Percentiles rank a stretch among this genome's conserved stretches.
phyloP scores from a whole-genome alignment of 1,284 basidiomycete species.

The Cryptococcus wingfieldii region DNA sequence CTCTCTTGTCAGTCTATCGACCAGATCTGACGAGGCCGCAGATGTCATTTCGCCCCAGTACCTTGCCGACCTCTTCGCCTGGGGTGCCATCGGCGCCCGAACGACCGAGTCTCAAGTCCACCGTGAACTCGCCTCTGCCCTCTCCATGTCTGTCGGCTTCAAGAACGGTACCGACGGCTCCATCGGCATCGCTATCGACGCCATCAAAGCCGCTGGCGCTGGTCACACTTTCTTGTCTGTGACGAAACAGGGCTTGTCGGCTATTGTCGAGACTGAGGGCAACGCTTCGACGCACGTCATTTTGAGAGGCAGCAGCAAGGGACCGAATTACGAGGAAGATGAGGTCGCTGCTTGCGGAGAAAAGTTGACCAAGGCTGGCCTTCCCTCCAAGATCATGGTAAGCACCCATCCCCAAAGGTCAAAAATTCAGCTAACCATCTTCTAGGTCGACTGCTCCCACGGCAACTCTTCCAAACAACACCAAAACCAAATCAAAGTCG shows the following conservation, averaged over 20 bases:
- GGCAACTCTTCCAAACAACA: constrained; percentile 61
- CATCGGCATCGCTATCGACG: constrained; percentile 81
- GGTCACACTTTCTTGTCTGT: constrained; percentile 91
- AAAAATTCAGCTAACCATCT: too few species aligned
- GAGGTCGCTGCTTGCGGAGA: constrained; percentile 70
- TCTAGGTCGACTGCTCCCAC: constrained; percentile 86
- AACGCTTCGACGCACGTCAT: constrained; percentile 62
- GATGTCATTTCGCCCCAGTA: constrained; percentile 79
- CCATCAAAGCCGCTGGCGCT: constrained; percentile 77
- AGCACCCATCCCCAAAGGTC: constrained; percentile 18
- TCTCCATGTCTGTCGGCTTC: constrained; percentile 84
- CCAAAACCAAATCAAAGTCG: constrained; percentile 56
- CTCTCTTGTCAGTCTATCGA: not conserved
- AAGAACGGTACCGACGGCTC: constrained; percentile 61
- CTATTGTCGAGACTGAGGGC: constrained; percentile 78
- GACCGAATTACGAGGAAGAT: constrained; percentile 78
- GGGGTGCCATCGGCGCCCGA: constrained; percentile 95
- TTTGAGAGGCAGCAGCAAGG: constrained; percentile 76
- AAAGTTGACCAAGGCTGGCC: constrained; percentile 74
- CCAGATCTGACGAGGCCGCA: constrained; percentile 1
- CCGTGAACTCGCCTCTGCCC: constrained; percentile 81
- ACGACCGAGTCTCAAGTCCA: constrained; percentile 98
- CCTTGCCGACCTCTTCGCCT: constrained; percentile 70
- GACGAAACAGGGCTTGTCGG: constrained; percentile 85
- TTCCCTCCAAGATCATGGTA: constrained; percentile 78